Percentiles rank a stretch among this genome's conserved stretches.
Conservation (phyloP, 495 filamentous ascomycete genomes). For the Hypoxylon fragiforme region DNA sequence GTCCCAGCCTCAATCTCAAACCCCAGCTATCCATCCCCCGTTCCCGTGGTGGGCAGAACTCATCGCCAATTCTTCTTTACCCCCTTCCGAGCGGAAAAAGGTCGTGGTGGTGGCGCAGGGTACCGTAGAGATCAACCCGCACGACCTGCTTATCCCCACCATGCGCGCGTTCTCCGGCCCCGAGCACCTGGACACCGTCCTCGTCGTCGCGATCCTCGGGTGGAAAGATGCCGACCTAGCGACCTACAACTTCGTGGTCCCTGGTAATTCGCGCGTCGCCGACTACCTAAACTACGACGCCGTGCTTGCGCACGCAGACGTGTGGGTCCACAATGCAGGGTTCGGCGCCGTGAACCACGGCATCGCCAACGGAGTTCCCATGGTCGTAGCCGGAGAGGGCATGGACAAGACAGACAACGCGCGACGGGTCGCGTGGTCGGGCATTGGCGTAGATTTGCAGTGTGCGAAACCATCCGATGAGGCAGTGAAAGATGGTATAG, state of each 20-base stretch:
- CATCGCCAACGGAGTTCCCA: constrained; percentile 43
- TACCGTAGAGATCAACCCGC: constrained; percentile 37
- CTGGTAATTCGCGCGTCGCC: constrained; percentile 36
- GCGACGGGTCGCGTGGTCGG: constrained; percentile 38
- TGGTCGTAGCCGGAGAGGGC: constrained; percentile 43
- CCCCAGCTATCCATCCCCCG: background rate
- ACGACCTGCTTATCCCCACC: constrained; percentile 42
- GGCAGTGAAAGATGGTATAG: constrained; percentile 32
- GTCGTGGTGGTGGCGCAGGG: constrained; percentile 46
- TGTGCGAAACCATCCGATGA: constrained; percentile 24
- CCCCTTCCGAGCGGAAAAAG: constrained; percentile 22
- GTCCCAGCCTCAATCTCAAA: background rate
- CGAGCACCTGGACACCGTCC: constrained; percentile 9
- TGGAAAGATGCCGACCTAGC: constrained; percentile 29
- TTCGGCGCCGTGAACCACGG: constrained; percentile 47
- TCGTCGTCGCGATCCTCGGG: constrained; percentile 43
- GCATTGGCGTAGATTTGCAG: constrained; percentile 41
- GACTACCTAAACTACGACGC: constrained; percentile 46
- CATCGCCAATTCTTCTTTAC: constrained; percentile 9
- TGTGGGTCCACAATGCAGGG: constrained; percentile 45
- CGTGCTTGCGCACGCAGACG: constrained; percentile 39
- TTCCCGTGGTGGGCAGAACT: constrained; percentile 34
- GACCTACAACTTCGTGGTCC: constrained; percentile 8
- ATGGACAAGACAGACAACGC: constrained; percentile 46
- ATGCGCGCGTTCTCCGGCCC: constrained; percentile 34